Evolutionary conservation across 2,329 filamentous ascomycete genomes (phyloP), one percentile per base, ranked within the genome.

Genomic region (Fusarium fujikuroi): DNA sequence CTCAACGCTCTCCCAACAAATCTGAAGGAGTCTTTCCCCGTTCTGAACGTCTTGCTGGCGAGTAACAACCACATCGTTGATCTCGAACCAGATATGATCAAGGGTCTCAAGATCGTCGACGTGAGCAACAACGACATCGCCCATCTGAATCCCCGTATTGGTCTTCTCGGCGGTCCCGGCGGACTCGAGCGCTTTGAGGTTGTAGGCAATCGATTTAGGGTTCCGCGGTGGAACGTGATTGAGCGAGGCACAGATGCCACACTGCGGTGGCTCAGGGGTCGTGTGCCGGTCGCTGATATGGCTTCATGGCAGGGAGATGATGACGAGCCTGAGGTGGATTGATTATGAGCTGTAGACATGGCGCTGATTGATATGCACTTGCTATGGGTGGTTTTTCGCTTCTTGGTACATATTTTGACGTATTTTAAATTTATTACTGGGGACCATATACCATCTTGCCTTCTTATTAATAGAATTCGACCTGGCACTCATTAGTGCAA

Each of bases 191-290:
- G 88, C 60, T 84, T 98, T 15, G 92, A 97, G 53, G 92, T 97
- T 8, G 89, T 89, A 34, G 95, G 95, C 1, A 98, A 98, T 80
- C 88, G 91, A 37, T 98, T 98, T 83, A 88, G 94, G 37, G 94
- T 98, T 37, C 95, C 95, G 1, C 90, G 93, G 63, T 95, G 92
- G 84, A 93, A 92, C 71, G 88, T 97, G 11, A 84, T 98, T 53
- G 93, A 95, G 68, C 93, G 94, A 70, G 95, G 95, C 2, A 98
- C 95, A 0, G 94, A 97, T 76, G 92, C 93, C 5, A 92, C 94
- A 1, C 84, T 98, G 74, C 87, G 91, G 56, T 97, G 94, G 92
- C 82, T 98, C 57, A 88, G 93, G 68, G 92, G 94, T 34, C 88
- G 92, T 62, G 92, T 97, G 40, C 91, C 93, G 0, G 85, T 87